Base-by-base conservation (phyloP, 257 asterid genomes). In the Perilla frutescens region DNA sequence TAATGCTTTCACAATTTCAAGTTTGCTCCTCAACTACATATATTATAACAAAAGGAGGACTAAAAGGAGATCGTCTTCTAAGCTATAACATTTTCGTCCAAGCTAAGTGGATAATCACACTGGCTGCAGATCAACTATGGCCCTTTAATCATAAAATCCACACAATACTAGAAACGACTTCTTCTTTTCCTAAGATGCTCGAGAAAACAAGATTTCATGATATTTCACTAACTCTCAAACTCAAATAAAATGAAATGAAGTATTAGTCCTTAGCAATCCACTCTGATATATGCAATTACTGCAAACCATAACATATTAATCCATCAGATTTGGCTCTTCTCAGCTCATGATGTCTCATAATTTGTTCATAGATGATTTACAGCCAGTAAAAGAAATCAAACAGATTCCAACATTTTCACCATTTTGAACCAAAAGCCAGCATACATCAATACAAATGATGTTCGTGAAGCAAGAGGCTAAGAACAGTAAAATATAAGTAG, bases 1-100 rank as follows among this genome's bases (percentile, higher is more conserved):
- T 15, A 29, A 75, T 57, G 73, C 41, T 15, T 43, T 58, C 69
- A 75, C 3, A 39, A 41, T 20, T 20, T 64, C 62, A 39, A 20
- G 62, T 76, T 51, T 50, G 39, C 41, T 45, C 56, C 56, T 36
- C 61, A 32, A 59, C 14, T 51, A 50, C 7, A 10, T 26, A 51
- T 20, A 20, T 20, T 20, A 20, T 20, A 20, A 20, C 26, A 20
- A 20, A 20, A 20, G 1, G 26, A 20, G 26, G 26, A 20, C 26
- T 20, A 20, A 20, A 20, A 20, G 26, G 26, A 20, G 0, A 20
- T 20, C 26, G 26, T 20, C 26, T 20, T 20, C 26, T 20, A 20
- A 20, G 26, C 26, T 20, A 20, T 20, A 20, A 20, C 26, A 20
- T 20, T 20, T 20, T 11, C 29, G 8, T 34, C 31, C 7, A 5